Evolutionary conservation across 2,329 filamentous ascomycete genomes (phyloP).

Genomic region (Capronia epimyces): DNA sequence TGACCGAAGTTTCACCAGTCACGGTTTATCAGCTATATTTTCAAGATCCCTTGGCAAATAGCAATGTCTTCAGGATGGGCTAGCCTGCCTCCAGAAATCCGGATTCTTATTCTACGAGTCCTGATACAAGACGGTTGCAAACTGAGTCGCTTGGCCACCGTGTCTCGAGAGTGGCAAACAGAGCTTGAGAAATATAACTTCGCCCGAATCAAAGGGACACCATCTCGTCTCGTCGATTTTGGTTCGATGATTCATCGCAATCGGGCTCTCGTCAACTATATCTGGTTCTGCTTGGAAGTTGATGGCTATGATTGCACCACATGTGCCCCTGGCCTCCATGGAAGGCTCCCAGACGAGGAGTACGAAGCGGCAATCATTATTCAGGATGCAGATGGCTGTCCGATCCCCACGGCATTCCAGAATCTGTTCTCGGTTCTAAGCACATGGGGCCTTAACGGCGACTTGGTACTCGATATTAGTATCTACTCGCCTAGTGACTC

Average conservation of each 20-base stretch:
- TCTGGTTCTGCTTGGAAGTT: constrained; percentile 12
- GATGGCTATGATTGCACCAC: constrained; percentile 5
- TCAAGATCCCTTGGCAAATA: constrained; percentile 1
- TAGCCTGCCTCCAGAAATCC: constrained; percentile 1
- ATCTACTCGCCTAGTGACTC: constrained; percentile 33
- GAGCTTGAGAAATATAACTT: constrained; percentile 7
- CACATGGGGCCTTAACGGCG: constrained; percentile 29
- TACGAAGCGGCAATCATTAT: constrained; percentile 8
- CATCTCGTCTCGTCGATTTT: constrained; percentile 7
- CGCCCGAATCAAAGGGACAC: constrained; percentile 7
- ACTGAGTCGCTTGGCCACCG: constrained; percentile 3
- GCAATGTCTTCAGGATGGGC: constrained; percentile 1
- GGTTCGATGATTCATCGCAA: constrained; percentile 6
- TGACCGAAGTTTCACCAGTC: constrained; percentile 8
- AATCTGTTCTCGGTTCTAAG: constrained; percentile 31
- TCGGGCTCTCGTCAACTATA: constrained; percentile 3
- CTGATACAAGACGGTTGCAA: not conserved
- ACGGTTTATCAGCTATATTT: constrained; percentile 3
- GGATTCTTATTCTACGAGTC: constrained; percentile 2
- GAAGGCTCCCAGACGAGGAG: constrained; percentile 1
- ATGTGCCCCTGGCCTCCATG: not conserved
- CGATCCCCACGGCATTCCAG: constrained; percentile 29
- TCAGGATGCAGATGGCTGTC: constrained; percentile 9
- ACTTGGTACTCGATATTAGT: constrained; percentile 33
- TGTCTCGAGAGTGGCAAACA: constrained; percentile 10